These are phyloP conservation scores for Eucalyptus cladocalyx DNA, from an alignment of 345 rosid genomes.

Conservation along the genomic window DNA sequence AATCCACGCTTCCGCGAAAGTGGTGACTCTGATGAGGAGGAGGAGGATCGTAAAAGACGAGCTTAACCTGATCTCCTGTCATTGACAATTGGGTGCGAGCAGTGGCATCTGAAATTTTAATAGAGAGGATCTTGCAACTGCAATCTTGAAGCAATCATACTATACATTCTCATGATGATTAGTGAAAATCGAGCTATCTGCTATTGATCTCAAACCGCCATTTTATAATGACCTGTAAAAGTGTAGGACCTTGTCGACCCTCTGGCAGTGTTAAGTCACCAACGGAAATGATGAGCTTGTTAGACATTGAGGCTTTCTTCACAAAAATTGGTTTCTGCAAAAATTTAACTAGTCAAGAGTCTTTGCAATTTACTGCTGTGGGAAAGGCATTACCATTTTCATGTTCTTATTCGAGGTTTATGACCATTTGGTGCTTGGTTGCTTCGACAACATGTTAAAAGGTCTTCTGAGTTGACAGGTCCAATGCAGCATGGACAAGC, in stretches of 20 bases:
- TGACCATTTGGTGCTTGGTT: background rate
- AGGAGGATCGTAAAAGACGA: conserved; percentile 49
- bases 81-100: background rate
- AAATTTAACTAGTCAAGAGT: background rate
- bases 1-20: conserved; percentile 98
- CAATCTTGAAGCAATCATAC: background rate
- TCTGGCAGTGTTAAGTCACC: background rate
- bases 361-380: background rate
- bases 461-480: background rate
- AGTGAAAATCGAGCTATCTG: background rate
- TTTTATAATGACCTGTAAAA: background rate
- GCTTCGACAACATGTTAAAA: background rate
- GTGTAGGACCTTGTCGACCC: background rate
- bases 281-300: background rate
- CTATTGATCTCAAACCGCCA: background rate
- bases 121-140: background rate
- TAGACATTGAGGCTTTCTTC: background rate
- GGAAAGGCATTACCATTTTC: background rate
- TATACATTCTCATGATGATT: background rate
- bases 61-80: conserved; percentile 3
- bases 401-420: background rate
- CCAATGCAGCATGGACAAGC: background rate
- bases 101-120: background rate
- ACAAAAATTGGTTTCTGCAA: background rate
- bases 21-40: conserved; percentile 90